phyloP scores from a whole-genome alignment of 2,329 filamentous ascomycete genomes.

The Fusarium tupiense region DNA sequence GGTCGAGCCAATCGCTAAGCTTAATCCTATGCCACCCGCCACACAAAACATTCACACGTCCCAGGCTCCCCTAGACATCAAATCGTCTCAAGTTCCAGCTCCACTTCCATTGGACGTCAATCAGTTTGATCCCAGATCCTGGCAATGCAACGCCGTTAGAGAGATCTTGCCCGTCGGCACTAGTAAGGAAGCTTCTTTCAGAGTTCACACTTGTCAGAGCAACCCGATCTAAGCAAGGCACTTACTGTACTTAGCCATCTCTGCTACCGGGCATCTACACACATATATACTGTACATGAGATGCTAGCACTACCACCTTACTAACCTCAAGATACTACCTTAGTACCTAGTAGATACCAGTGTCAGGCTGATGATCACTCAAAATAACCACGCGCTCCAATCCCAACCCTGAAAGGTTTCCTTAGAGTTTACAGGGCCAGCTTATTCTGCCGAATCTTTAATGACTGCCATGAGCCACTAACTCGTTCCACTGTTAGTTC shows the following conservation, averaged over 20 bases:
- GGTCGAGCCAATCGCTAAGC: slow-evolving; percentile 15
- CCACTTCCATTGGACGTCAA: neutral
- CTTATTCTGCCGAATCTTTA: neutral
- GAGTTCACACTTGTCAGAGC: slow-evolving; percentile 3
- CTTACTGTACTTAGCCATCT: neutral
- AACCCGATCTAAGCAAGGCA: neutral
- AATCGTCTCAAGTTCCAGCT: neutral
- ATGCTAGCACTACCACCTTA: slow-evolving; percentile 7
- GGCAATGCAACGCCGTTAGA: slow-evolving; percentile 32
- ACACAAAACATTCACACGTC: slow-evolving; percentile 1
- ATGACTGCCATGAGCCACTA: neutral
- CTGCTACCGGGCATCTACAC: neutral
- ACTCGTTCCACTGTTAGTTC: neutral
- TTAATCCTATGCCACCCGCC: neutral
- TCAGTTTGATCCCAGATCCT: slow-evolving; percentile 8
- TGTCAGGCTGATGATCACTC: slow-evolving; percentile 6
- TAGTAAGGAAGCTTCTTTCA: slow-evolving; percentile 12
- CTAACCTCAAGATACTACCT: neutral
- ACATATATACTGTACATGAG: neutral
- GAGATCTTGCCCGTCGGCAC: slow-evolving; percentile 17
- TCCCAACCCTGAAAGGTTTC: neutral
- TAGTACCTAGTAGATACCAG: neutral
- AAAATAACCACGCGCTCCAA: slow-evolving; percentile 30
- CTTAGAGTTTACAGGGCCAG: slow-evolving; percentile 13
- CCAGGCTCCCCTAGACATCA: neutral